Evolutionary conservation across 139 green algal genomes (phyloP).

Genomic region (Coccomyxa sp.): DNA sequence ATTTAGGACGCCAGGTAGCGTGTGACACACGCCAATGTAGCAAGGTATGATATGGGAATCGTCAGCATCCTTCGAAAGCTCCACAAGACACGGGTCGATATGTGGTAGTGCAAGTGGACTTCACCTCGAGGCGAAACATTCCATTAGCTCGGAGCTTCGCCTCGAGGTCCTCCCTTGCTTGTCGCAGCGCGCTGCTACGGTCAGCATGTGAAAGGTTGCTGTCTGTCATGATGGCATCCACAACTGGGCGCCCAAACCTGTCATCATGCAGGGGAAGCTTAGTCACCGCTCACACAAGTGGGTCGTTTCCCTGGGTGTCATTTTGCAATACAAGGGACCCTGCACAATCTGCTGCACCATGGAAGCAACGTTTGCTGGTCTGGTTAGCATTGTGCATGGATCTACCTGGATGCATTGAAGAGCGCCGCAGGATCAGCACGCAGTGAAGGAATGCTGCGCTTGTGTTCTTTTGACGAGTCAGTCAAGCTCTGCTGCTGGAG

Average conservation of each 20-base stretch:
- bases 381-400: too few species aligned
- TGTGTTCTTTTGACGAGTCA: too few species aligned
- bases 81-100: too few species aligned
- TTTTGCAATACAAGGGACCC: too few species aligned
- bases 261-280: neutral
- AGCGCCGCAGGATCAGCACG: neutral
- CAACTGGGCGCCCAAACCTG: neutral
- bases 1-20: too few species aligned
- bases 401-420: neutral
- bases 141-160: neutral
- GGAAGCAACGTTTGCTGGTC: too few species aligned
- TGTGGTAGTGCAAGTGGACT: neutral
- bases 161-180: neutral
- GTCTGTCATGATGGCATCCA: neutral
- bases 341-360: too few species aligned
- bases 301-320: too few species aligned
- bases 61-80: too few species aligned
- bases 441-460: neutral
- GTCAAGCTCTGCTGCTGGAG: neutral
- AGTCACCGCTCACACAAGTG: neutral
- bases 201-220: neutral
- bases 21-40: too few species aligned
- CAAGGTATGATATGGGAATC: too few species aligned
- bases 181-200: neutral
- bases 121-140: constrained; percentile 4